Evolutionary conservation across 2,329 filamentous ascomycete species (phyloP), one percentile per base, ranked within the genome.

Genomic region (Calonectria henricotiae): DNA sequence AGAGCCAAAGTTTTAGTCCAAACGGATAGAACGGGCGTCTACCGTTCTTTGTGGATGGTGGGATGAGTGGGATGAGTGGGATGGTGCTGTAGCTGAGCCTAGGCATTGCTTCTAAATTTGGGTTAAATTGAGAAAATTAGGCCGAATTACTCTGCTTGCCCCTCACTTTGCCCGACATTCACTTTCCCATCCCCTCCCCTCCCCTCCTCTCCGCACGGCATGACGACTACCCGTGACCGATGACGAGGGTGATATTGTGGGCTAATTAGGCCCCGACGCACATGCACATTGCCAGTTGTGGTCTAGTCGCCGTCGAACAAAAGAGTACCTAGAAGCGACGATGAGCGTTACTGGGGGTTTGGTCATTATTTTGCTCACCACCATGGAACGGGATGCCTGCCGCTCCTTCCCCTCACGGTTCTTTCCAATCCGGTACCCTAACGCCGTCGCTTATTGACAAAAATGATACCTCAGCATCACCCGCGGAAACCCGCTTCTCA

Each of bases 81-180:
- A 58, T 17, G 49, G 49, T 8, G 49, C 6, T 17, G 37, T n/a
- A 39, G 20, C 17, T 43, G 17, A 13, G 41, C 41, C 17, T 60
- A 17, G 25, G 37, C 7, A 11, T 12, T n/a, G 63, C 43, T 47
- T 58, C 63, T 65, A 65, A 65, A 65, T 47, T 65, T 65, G 63
- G 51, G 63, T 41, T 60, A 65, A 65, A 65, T 65, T 60, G 35
- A 25, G n/a, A 17, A 37, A 47, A 47, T 47, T 65, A 54, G 49
- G 32, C 63, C 51, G 51, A 65, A 55, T 55, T 55, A 55, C n/a
- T 30, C 32, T 37, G 11, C 30, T 20, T 13, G 12, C 51, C 51
- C 51, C 51, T 55, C 51, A 37, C 46, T 37, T 37, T 44, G 13
- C 27, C 37, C 27, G 13, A 12, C 54, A 17, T 55, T 15, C 13